Evolutionary conservation across 2,329 filamentous ascomycete species (phyloP), one percentile per base, ranked within the genome.

Genomic region (Thielaviopsis euricoi): DNA sequence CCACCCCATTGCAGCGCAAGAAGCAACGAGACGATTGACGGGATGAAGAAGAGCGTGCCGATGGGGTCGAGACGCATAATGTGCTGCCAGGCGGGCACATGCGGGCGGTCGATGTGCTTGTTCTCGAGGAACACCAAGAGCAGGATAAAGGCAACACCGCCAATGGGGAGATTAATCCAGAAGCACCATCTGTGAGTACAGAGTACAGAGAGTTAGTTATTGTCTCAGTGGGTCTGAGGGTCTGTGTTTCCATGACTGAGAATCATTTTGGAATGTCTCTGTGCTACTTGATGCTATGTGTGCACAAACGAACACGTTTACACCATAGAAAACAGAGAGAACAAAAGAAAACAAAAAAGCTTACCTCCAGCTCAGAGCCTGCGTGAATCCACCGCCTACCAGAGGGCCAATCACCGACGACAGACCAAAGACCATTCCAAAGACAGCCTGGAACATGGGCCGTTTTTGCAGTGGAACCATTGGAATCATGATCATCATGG

Each of bases 1-100:
- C 80, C 80, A 55, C 79, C 80, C 81, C 80, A 85, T 64, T 85
- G 78, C 37, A 86, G 70, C 1, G 81, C 81, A 5, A 86, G 70
- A 2, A 85, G 68, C 43, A 85, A 76, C 61, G 74, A 80, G 15
- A 83, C 71, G 46, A 82, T 73, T 33, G 74, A 74, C 0, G 81
- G 80, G 17, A 85, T 67, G 62, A 85, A 79, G 66, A 82, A 74
- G 15, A 77, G 64, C 7, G 78, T 82, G 25, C 82, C 81, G 1
- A 82, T 64, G 0, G 78, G 79, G 59, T 84, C 80, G 53, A 83
- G 71, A 0, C 77, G 74, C 62, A 71, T 69, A 56, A 80, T 65
- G 54, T 79, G 76, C 58, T 73, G 66, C 56, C 65, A 65, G 33
- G 72, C 33, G 0, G 69, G 62, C 15, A 67, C 67, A 7, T 69